These are phyloP conservation scores for Limonium bicolor DNA, from an alignment of 148 eudicot species.

Conservation along the genomic window DNA sequence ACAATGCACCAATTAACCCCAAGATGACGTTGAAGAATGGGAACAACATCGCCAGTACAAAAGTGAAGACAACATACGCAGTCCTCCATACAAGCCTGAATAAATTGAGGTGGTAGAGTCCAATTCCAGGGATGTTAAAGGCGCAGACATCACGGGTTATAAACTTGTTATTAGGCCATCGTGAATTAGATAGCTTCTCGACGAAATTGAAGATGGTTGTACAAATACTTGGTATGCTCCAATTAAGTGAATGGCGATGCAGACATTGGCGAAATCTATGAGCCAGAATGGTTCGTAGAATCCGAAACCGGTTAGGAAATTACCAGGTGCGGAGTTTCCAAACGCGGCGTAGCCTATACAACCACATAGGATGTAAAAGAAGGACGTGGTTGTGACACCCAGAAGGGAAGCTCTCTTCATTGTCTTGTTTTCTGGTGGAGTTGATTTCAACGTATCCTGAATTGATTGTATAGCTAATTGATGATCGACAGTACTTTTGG, in stretches of 20 bases:
- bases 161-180: constrained; percentile 57
- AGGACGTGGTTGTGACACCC: constrained; percentile 62
- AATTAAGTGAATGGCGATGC: constrained; percentile 69
- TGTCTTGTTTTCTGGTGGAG: constrained; percentile 38
- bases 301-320: constrained; percentile 91
- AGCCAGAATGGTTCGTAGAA: constrained; percentile 89
- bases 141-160: constrained; percentile 42
- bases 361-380: constrained; percentile 61
- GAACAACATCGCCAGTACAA: constrained; percentile 60
- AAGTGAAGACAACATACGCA: constrained; percentile 42
- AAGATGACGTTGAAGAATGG: constrained; percentile 91
- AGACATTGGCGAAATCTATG: constrained; percentile 59
- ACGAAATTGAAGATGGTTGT: constrained; percentile 37
- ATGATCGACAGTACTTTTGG: no score
- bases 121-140: constrained; percentile 22
- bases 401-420: constrained; percentile 66
- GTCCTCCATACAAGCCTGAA: constrained; percentile 84
- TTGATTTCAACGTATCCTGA: constrained; percentile 40
- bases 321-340: constrained; percentile 73
- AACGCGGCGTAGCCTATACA: constrained; percentile 73
- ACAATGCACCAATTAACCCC: constrained; percentile 58
- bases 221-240: constrained; percentile 77
- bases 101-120: constrained; percentile 39
- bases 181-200: constrained; percentile 20
- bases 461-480: no score